These are phyloP conservation scores for Nymphaea colorata DNA, from an alignment of 164 flowering plant species.

Conservation along the genomic window DNA sequence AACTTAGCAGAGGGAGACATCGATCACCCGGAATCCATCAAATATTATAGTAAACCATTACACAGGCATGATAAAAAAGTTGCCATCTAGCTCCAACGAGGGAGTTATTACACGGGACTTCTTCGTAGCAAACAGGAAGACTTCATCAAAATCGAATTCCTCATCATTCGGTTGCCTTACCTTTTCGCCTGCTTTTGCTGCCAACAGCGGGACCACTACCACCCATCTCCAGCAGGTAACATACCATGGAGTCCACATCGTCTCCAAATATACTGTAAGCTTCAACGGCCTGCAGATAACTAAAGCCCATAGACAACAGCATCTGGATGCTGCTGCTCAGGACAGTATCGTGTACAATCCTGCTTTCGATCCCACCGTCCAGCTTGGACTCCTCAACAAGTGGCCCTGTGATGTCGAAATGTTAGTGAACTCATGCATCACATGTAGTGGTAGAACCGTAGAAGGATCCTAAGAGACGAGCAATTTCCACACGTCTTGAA, in stretches of 20 bases:
- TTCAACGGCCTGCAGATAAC: constrained; percentile 74
- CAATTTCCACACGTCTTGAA: no score
- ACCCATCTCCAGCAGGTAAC: constrained; percentile 73
- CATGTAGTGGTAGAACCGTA: neutral
- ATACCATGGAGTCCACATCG: constrained; percentile 87
- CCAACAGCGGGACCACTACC: constrained; percentile 22
- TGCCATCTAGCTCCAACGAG: no score
- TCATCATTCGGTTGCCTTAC: constrained; percentile 78
- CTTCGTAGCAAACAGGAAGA: no score
- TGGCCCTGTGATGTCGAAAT: constrained; percentile 26
- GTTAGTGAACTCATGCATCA: neutral
- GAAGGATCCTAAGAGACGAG: no score
- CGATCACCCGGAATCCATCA: no score
- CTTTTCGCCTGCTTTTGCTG: constrained; percentile 47
- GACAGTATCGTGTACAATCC: constrained; percentile 16
- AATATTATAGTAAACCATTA: no score
- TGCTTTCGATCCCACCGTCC: constrained; percentile 21
- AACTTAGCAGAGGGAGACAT: no score
- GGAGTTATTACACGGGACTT: no score
- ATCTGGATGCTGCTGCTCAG: constrained; percentile 58
- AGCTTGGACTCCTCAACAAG: constrained; percentile 29
- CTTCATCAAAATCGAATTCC: neutral
- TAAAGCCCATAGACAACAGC: constrained; percentile 90
- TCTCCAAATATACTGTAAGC: constrained; percentile 97
- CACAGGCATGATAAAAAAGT: no score